Conservation (phyloP, 2,329 filamentous ascomycete species). For the Phialophora verrucosa region DNA sequence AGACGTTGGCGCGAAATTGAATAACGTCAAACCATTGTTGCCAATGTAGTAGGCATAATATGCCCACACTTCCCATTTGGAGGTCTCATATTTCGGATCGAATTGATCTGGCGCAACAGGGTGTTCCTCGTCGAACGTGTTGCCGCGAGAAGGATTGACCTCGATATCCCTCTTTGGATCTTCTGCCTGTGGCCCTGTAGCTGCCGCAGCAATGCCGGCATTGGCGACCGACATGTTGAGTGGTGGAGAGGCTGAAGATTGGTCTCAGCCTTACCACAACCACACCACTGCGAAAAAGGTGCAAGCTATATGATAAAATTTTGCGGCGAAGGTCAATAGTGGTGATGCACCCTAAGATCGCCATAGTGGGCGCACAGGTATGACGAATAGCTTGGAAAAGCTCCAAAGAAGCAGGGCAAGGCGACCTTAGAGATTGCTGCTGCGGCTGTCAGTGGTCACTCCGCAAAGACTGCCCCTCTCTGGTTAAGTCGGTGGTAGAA, state of each 20-base stretch:
- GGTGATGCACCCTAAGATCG: background rate
- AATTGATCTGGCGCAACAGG: constrained; percentile 61
- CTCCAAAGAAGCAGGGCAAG: constrained; percentile 13
- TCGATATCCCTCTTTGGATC: constrained; percentile 32
- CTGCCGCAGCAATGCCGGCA: constrained; percentile 34
- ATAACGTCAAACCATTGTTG: constrained; percentile 66
- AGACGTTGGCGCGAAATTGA: constrained; percentile 69
- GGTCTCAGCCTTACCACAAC: constrained; percentile 1
- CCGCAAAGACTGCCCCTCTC: constrained; percentile 10
- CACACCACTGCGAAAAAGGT: background rate
- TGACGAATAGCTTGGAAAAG: constrained; percentile 16
- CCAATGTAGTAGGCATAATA: constrained; percentile 70
- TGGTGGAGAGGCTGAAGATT: background rate
- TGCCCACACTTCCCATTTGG: constrained; percentile 61
- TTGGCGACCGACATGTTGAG: constrained; percentile 38
- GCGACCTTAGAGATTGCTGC: constrained; percentile 19
- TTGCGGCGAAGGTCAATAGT: constrained; percentile 10
- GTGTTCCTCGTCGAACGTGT: constrained; percentile 44
- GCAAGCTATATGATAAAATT: constrained; percentile 13
- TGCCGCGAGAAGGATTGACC: background rate
- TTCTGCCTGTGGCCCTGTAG: constrained; percentile 32
- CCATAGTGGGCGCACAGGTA: constrained; percentile 9
- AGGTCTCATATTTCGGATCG: constrained; percentile 59
- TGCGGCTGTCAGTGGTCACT: constrained; percentile 17
- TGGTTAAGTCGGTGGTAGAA: constrained; percentile 6